Percentiles rank a stretch among this genome's conserved stretches.
Evolutionary conservation across 805 yeast species (phyloP).

Genomic region (Kuraishia cidri): DNA sequence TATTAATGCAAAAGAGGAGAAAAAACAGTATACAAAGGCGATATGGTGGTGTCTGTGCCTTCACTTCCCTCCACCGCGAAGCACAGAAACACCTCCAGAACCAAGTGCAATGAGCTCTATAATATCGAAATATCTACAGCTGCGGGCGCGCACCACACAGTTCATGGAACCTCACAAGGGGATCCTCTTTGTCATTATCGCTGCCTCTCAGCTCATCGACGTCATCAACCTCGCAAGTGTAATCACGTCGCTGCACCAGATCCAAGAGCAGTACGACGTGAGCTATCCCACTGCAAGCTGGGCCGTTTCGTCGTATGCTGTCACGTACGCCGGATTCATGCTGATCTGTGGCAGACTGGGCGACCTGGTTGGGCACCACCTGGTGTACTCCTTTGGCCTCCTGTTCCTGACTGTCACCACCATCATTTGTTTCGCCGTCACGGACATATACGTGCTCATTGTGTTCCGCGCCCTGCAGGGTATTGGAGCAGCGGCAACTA

Average conservation of each 20-base stretch:
- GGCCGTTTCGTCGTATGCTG: constrained; percentile 24
- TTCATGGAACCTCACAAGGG: too few relatives aligned
- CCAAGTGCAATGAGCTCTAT: too few relatives aligned
- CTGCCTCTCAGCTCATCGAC: constrained; percentile 1
- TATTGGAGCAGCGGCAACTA: constrained; percentile 21
- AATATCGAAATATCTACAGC: too few relatives aligned
- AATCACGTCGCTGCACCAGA: constrained; percentile 2
- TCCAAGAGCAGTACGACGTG: constrained; percentile 1
- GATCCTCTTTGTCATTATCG: too few relatives aligned
- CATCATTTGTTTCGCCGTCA: constrained; percentile 25
- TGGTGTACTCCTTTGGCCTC: constrained; percentile 14
- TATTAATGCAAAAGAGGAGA: too few relatives aligned
- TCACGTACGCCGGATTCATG: constrained; percentile 26
- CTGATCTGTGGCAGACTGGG: constrained; percentile 24
- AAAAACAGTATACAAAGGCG: too few relatives aligned
- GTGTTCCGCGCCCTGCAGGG: constrained; percentile 30
- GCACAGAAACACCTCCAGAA: too few relatives aligned
- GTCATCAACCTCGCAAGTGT: constrained; percentile 8
- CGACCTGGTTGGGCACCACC: constrained; percentile 23
- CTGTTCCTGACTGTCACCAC: constrained; percentile 13
- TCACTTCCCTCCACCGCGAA: too few relatives aligned
- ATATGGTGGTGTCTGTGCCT: too few relatives aligned
- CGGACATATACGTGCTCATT: constrained; percentile 21
- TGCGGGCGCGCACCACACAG: too few relatives aligned
- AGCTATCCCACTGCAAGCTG: constrained; percentile 11